Percentiles rank a stretch among this genome's conserved stretches.
Evolutionary conservation across 2,329 filamentous ascomycete species (phyloP).

Genomic region (Dactylonectria estremocensis): DNA sequence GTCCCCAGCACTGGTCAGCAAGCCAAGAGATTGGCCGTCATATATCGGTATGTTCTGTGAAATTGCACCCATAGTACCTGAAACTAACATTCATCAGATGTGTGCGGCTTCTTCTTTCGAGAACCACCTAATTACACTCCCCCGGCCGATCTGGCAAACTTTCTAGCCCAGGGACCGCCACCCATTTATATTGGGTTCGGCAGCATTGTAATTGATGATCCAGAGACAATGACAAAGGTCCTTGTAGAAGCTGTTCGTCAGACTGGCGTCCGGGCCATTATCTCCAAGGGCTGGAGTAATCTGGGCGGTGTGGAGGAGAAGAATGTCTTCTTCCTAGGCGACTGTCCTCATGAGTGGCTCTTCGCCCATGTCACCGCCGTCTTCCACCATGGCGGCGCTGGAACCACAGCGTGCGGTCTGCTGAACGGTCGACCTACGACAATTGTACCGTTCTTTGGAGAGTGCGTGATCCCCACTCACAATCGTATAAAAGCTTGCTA

Average conservation of each 20-base stretch:
- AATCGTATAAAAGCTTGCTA: not conserved
- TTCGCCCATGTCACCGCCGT: slow-evolving; percentile 76
- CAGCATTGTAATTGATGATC: slow-evolving; percentile 80
- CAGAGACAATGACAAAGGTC: slow-evolving; percentile 74
- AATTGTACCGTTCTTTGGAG: slow-evolving; percentile 82
- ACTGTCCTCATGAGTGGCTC: slow-evolving; percentile 82
- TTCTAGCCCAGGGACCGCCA: slow-evolving; percentile 68
- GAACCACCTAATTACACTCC: slow-evolving; percentile 70
- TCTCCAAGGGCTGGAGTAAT: slow-evolving; percentile 82
- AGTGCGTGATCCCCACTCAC: slow-evolving; percentile 29
- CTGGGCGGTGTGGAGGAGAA: slow-evolving; percentile 72
- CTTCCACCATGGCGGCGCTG: slow-evolving; percentile 81
- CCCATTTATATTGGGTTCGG: slow-evolving; percentile 83
- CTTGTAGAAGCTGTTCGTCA: slow-evolving; percentile 76
- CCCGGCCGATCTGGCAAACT: slow-evolving; percentile 66
- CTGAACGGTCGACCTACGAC: slow-evolving; percentile 78
- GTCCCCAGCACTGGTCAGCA: slow-evolving; percentile 77
- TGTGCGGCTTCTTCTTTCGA: slow-evolving; percentile 79
- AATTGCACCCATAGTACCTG: not conserved
- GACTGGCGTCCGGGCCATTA: slow-evolving; percentile 76
- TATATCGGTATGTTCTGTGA: slow-evolving; percentile 64
- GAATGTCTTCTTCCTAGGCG: slow-evolving; percentile 77
- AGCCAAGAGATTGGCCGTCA: slow-evolving; percentile 75
- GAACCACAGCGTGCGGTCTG: slow-evolving; percentile 80
- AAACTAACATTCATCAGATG: slow-evolving; percentile 34